Evolutionary conservation across 163 green algal species (phyloP).

Genomic region (Scenedesmus sp.): DNA sequence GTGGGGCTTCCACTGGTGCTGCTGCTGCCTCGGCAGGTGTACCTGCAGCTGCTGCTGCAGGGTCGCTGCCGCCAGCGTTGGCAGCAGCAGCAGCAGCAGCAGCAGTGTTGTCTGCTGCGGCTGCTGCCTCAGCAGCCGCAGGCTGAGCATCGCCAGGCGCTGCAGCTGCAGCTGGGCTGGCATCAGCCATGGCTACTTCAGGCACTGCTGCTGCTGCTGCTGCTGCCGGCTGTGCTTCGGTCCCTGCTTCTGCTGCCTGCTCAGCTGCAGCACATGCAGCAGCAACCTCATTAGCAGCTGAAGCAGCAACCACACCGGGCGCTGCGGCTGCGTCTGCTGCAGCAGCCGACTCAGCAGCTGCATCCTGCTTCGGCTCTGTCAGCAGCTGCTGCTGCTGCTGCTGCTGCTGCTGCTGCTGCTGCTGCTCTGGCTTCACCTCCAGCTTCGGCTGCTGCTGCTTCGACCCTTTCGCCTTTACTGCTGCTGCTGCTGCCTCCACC

Average conservation of each 20-base stretch:
- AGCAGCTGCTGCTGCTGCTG: constrained; percentile 24
- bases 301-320: background rate
- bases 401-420: background rate
- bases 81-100: background rate
- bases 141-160: background rate
- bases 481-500: constrained; percentile 10
- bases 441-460: background rate
- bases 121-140: background rate
- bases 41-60: background rate
- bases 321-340: background rate
- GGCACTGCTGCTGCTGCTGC: background rate
- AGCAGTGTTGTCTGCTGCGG: background rate
- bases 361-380: background rate
- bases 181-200: background rate
- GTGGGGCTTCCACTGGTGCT: constrained; percentile 16
- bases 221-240: background rate
- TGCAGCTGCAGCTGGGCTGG: background rate
- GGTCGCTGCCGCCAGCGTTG: background rate
- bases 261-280: background rate
- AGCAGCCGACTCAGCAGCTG: background rate
- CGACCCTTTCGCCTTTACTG: background rate
- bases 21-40: background rate
- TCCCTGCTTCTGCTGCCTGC: background rate
- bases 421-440: background rate
- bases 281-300: background rate